Evolutionary conservation across 2,329 filamentous ascomycete species (phyloP), one percentile per base, ranked within the genome.

Genomic region (Fusarium buharicum): DNA sequence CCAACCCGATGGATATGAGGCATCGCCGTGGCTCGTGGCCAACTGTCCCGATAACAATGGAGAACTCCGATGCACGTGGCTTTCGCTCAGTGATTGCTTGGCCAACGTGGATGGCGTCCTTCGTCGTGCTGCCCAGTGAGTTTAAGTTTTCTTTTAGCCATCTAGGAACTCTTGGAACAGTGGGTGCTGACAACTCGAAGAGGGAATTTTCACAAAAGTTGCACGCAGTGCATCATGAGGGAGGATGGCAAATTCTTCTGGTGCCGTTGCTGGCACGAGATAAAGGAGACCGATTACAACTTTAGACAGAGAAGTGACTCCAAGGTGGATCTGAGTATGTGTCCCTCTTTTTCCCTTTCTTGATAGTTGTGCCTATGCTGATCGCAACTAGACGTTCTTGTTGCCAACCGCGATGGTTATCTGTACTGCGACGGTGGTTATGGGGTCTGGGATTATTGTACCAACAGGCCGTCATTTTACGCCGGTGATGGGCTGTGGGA

Each of bases 11-110:
- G 22, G 22, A 6, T 24, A 24, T 8, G 22, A 24, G 8, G 22
- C 59, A 9, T 64, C 66, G 0, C 66, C 66, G 0, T 39, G 52
- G 38, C 58, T 68, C 1, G 53, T 62, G 0, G 66, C 66, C 0
- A 40, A 56, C 0, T 69, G 66, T 22, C 50, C 44, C 1, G 55
- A 59, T 13, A 41, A 59, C 6, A 43, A 59, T 0, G 56, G 66
- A 3, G 50, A 64, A 4, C 44, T 51, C 24, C 16, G 36, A 5
- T 69, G 66, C 18, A 64, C 58, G 8, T 59, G 44, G 45, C 39
- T 69, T n/a, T 27, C 54, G 16, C 31, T 69, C 13, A 60, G 61
- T 7, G 49, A 59, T 6, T 69, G 66, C 7, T 34, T 69, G 16
- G 22, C 45, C 6, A 69, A 69, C 34, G 10, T 36, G 3, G 34